Percentiles rank a stretch among this genome's conserved stretches.
phyloP scores from a whole-genome alignment of 2,329 filamentous ascomycete species.

The Diaporthe caulivora region DNA sequence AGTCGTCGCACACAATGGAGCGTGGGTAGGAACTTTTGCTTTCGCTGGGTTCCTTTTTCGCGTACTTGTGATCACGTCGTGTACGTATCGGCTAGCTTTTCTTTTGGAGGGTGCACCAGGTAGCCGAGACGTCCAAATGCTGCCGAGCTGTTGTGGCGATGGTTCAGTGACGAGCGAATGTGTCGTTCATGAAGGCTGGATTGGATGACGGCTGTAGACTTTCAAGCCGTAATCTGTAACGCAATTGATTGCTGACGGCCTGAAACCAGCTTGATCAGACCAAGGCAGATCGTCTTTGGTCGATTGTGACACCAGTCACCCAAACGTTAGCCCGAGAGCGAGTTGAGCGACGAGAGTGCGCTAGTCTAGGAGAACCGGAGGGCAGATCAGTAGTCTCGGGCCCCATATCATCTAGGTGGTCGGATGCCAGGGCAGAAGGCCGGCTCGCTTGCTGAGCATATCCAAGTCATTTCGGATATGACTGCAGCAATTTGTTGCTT shows the following conservation, averaged over 20 bases:
- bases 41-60: background rate
- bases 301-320: constrained; percentile 15
- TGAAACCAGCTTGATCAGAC: constrained; percentile 26
- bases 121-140: background rate
- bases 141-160: background rate
- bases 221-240: constrained; percentile 11
- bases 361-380: background rate
- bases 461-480: background rate
- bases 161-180: background rate
- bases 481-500: background rate
- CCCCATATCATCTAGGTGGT: background rate
- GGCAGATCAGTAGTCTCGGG: constrained; percentile 17
- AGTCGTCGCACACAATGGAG: background rate
- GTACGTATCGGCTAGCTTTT: background rate
- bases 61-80: too few species aligned
- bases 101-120: background rate
- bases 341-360: background rate
- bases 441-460: background rate
- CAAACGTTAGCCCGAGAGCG: background rate
- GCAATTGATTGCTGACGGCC: constrained; percentile 12
- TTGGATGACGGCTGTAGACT: constrained; percentile 21
- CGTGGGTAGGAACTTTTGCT: background rate
- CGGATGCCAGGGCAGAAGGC: background rate
- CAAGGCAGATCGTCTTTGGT: background rate
- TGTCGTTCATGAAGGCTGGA: background rate